Base-by-base conservation (phyloP, 2,329 filamentous ascomycete species). In the Stachybotrys echinatus region DNA sequence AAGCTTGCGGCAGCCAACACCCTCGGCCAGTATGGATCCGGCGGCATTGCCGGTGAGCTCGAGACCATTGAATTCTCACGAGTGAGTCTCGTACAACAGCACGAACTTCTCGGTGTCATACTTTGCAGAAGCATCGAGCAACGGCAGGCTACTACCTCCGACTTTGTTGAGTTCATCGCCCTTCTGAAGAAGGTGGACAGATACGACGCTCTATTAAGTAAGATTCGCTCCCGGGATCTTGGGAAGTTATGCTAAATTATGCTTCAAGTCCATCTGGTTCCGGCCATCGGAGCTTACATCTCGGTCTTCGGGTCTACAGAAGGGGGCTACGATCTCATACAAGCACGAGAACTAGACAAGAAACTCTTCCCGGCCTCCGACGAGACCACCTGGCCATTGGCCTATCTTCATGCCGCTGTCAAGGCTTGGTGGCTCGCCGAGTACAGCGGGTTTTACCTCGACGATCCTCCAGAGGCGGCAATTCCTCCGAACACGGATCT, bases 341-440 rank as follows among this genome's bases (percentile, higher is more conserved):
- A 89, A 56, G 88, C 88, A 12, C 80, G 87, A 55, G 76, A 83
- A 38, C 70, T 96, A 2, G 84, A 96, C 62, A 70, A 77, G 14
- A 74, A 83, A 34, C 76, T 96, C 20, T 83, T 86, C 56, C 77
- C 80, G 37, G 78, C 80, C 18, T 73, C 81, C 43, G 87, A 91
- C 46, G 81, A 84, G 52, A 74, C 85, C 40, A 72, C 77, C 17
- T 96, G 91, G 88, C 75, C 79, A 20, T 66, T 95, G 38, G 76
- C 85, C 17, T 87, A 85, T 58, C 78, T 97, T 12, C 87, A 92
- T 59, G 89, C 92, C 43, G 87, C 89, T 4, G 79, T 92, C 12
- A 80, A 83, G 49, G 82, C 87, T 5, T 91, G 89, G 79, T 99
- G 94, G 94, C 79, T 96, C 44, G 86, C 89, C 27, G 91, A 97